Conservation (phyloP, 2,329 filamentous ascomycete genomes). For the Aureobasidium subglaciale region DNA sequence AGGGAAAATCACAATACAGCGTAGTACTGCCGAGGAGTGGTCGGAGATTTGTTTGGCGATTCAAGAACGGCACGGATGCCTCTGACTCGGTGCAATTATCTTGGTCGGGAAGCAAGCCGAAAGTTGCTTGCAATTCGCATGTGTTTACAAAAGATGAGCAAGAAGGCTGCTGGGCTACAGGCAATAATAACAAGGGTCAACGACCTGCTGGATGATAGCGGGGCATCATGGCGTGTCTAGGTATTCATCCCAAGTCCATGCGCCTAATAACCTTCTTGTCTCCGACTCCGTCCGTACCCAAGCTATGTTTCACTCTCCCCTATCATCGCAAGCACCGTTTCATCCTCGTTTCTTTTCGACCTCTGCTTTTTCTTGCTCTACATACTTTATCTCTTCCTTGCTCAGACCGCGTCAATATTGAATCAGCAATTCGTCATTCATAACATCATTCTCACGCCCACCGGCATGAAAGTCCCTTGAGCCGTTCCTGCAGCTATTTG, state of each 20-base stretch:
- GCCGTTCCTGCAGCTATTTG: neutral
- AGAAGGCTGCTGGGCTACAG: neutral
- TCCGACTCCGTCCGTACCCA: neutral
- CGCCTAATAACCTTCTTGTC: neutral
- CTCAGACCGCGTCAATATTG: neutral
- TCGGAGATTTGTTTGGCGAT: neutral
- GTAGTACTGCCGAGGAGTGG: neutral
- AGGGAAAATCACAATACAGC: neutral
- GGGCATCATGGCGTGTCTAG: constrained; percentile 1
- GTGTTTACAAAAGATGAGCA: neutral
- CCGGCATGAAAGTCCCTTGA: neutral
- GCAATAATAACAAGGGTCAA: neutral
- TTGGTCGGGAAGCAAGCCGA: neutral
- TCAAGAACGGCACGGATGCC: neutral
- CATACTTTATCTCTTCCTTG: neutral
- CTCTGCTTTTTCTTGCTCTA: neutral
- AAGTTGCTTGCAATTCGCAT: too few species aligned
- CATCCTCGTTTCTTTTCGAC: neutral
- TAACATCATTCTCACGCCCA: neutral
- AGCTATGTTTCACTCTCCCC: neutral
- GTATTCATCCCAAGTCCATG: neutral
- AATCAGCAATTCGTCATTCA: neutral
- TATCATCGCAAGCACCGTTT: neutral
- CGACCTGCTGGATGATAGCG: neutral
- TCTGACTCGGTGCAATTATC: neutral